Percentiles rank a stretch among this genome's conserved stretches.
Conservation (phyloP, 2,329 filamentous ascomycete genomes). For the Magnaporthiopsis poae region DNA sequence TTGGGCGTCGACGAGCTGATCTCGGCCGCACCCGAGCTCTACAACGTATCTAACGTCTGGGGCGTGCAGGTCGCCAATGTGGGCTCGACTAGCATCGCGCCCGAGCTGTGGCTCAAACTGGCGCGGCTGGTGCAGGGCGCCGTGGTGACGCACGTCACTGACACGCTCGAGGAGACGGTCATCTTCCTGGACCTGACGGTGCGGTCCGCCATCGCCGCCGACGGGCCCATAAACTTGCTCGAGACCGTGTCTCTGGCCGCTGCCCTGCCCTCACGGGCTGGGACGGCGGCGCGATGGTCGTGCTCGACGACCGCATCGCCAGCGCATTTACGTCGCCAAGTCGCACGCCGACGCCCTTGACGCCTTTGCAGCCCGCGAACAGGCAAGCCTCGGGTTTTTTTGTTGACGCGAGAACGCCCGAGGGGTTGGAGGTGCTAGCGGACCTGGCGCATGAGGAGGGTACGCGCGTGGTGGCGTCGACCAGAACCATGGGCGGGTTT, state of each 20-base stretch:
- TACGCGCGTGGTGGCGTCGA: slow-evolving; percentile 41
- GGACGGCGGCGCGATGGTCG: slow-evolving; percentile 48
- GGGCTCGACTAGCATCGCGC: slow-evolving; percentile 37
- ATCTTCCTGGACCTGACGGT: slow-evolving; percentile 53
- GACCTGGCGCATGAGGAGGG: slow-evolving; percentile 33
- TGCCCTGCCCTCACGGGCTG: slow-evolving; percentile 29
- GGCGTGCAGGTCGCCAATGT: slow-evolving; percentile 44
- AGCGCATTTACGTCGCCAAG: slow-evolving; percentile 49
- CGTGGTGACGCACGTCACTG: slow-evolving; percentile 56
- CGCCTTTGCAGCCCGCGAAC: slow-evolving; percentile 50
- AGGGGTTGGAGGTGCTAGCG: slow-evolving; percentile 30
- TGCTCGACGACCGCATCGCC: slow-evolving; percentile 52
- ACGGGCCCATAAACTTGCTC: slow-evolving; percentile 50
- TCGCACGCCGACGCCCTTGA: slow-evolving; percentile 54
- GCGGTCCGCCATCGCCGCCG: slow-evolving; percentile 49
- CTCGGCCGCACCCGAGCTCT: slow-evolving; percentile 43
- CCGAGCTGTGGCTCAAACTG: slow-evolving; percentile 37
- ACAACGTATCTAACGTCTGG: slow-evolving; percentile 43
- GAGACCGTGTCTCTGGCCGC: slow-evolving; percentile 49
- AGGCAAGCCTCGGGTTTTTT: slow-evolving; percentile 46
- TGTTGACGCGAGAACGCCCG: slow-evolving; percentile 27
- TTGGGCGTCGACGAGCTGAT: slow-evolving; percentile 42
- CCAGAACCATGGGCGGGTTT: slow-evolving; percentile 41
- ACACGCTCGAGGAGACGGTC: slow-evolving; percentile 54
- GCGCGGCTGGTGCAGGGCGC: slow-evolving; percentile 42